Conservation (phyloP, 164 flowering plant genomes). For the Tinospora cordifolia region DNA sequence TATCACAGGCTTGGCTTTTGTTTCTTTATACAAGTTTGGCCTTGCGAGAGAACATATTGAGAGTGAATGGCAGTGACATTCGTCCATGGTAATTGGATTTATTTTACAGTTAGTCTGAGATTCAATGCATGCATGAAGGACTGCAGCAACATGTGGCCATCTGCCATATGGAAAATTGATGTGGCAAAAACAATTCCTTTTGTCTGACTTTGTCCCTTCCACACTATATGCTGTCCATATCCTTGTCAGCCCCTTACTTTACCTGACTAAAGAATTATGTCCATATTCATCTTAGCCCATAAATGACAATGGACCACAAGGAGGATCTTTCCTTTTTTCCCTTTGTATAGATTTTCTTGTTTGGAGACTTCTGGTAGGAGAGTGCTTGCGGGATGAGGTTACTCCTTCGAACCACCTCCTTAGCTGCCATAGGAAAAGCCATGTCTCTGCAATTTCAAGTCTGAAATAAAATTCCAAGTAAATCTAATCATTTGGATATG, state of each 20-base stretch:
- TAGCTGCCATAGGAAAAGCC: no score
- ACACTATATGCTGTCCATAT: neutral
- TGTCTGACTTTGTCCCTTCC: neutral
- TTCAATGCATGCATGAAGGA: neutral
- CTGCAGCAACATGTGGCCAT: neutral
- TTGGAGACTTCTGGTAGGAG: neutral
- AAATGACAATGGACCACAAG: neutral
- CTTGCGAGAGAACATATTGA: constrained; percentile 82
- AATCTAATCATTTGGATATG: no score
- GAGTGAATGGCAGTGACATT: constrained; percentile 93
- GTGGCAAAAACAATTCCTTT: neutral
- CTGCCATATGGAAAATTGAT: neutral
- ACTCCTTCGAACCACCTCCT: no score
- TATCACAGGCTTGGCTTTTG: constrained; percentile 79
- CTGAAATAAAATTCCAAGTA: no score
- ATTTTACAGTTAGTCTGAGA: neutral
- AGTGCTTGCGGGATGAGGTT: neutral
- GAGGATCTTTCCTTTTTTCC: neutral
- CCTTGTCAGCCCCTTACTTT: neutral
- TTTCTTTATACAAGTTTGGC: constrained; percentile 89
- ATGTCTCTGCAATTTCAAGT: no score
- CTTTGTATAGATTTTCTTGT: neutral
- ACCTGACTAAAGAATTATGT: neutral
- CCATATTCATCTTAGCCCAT: neutral
- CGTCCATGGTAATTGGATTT: constrained; percentile 69